Base-by-base conservation (phyloP, 331 rosid genomes). In the Acacia pycnantha region DNA sequence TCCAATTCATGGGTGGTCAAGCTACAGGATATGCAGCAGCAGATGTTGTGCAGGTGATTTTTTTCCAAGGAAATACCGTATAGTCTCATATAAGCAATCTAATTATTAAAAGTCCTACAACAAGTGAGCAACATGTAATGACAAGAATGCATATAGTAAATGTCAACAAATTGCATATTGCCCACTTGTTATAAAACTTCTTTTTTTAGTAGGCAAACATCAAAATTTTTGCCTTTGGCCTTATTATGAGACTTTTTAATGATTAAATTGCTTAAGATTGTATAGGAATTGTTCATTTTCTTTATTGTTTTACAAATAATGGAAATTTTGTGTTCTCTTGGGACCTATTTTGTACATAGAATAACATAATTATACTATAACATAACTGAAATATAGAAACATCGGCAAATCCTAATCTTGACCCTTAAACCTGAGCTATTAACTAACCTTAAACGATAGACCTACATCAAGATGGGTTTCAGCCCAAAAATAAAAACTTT, bases 1-100 rank as follows among this genome's bases (percentile, higher is more conserved):
- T 93, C 76, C 96, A 93, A 56, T 95, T 93, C 77, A 93, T 95
- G 97, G 97, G 96, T 3, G 98, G 98, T 35, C 88, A 95, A 86
- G 97, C 98, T 73, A 97, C 97, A 11, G 97, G 97, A 43, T 95
- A 95, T 83, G 98, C 97, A 8, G 96, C 97, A 58, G 98, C 98
- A 71, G 98, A 95, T 87, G 91, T 98, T 1, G 98, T 93, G 50
- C 98, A 95, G 90, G 98, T 93, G 76, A 79, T 88, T 87, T 90
- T 50, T 4, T 50, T 1, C 0, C 1, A 0, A 0, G 41, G 41
- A 37, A 37, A 6, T 37, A 37, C 1, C 0, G 2, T 6, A 0
- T 6, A 37, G 9, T 6, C 9, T 37, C 9, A 6, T 37, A 37
- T 37, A 37, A 37, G 41, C 41, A 37, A 6, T 37, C 2, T 37